Evolutionary conservation across 2,329 filamentous ascomycete genomes (phyloP).

Genomic region (Verticillium isaacii): DNA sequence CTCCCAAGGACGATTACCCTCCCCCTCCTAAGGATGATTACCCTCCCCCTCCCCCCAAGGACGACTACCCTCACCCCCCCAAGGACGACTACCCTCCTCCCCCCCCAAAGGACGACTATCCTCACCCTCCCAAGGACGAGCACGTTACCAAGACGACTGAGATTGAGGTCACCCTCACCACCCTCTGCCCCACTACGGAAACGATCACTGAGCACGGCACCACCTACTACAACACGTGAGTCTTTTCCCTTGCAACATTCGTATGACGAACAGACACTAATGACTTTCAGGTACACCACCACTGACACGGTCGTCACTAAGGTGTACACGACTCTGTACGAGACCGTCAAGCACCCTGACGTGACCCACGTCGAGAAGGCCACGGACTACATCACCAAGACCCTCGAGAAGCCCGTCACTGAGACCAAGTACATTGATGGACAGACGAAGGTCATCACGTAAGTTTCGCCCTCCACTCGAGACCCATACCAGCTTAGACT

Average conservation of each 20-base stretch:
- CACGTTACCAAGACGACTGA: slow-evolving; percentile 15
- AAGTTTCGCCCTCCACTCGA: slow-evolving; percentile 21
- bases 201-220: slow-evolving; percentile 15
- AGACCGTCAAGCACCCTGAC: slow-evolving; percentile 27
- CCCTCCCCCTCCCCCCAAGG: no score
- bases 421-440: slow-evolving; percentile 38
- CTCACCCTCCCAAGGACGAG: background rate
- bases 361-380: slow-evolving; percentile 31
- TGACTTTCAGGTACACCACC: slow-evolving; percentile 14
- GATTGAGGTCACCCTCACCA: slow-evolving; percentile 25
- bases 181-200: slow-evolving; percentile 31
- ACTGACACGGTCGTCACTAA: slow-evolving; percentile 23
- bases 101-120: background rate
- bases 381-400: slow-evolving; percentile 35
- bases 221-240: slow-evolving; percentile 13
- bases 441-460: slow-evolving; percentile 28
- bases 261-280: background rate
- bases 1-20: no score
- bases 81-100: no score
- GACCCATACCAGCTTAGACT: background rate
- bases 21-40: no score
- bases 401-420: slow-evolving; percentile 39
- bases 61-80: no score
- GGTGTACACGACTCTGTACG: slow-evolving; percentile 25
- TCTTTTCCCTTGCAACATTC: no score